Conservation (phyloP, 169 alveolate species). For the Babesia ovata region DNA sequence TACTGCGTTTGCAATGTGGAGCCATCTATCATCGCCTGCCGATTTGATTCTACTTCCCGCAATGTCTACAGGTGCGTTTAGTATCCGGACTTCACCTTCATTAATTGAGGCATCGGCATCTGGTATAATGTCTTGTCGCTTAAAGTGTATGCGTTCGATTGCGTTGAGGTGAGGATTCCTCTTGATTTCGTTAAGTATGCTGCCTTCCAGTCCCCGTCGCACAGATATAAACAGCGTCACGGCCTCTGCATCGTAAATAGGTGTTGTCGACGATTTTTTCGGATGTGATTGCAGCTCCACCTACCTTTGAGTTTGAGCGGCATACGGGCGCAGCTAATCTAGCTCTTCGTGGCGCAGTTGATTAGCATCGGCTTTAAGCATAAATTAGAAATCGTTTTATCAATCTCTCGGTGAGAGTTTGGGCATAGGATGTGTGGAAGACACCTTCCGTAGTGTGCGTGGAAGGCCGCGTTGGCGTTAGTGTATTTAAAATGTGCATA, state of each 20-base stretch:
- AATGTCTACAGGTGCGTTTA: not conserved
- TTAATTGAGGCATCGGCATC: not conserved
- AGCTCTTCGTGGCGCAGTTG: too few relatives aligned
- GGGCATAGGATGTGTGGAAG: too few relatives aligned
- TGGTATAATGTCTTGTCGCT: not conserved
- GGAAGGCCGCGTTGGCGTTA: too few relatives aligned
- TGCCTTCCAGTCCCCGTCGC: slow-evolving; percentile 57
- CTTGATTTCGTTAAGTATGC: slow-evolving; percentile 59
- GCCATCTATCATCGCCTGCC: slow-evolving; percentile 1
- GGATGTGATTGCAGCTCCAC: not conserved
- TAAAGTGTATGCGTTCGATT: slow-evolving; percentile 48
- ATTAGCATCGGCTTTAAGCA: too few relatives aligned
- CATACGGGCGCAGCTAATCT: slow-evolving; percentile 26
- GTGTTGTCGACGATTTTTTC: too few relatives aligned
- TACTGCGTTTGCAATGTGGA: not conserved
- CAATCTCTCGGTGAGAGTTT: too few relatives aligned
- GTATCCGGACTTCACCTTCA: not conserved
- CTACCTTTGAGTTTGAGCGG: slow-evolving; percentile 47
- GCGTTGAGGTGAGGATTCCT: slow-evolving; percentile 39
- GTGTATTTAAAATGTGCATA: too few relatives aligned
- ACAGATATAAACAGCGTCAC: slow-evolving; percentile 64
- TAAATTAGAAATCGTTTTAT: too few relatives aligned
- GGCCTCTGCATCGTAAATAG: slow-evolving; percentile 14
- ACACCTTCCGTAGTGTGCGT: too few relatives aligned
- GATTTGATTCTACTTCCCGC: not conserved